Conservation (phyloP, 2,329 filamentous ascomycete genomes). For the Aspergillus sp. region DNA sequence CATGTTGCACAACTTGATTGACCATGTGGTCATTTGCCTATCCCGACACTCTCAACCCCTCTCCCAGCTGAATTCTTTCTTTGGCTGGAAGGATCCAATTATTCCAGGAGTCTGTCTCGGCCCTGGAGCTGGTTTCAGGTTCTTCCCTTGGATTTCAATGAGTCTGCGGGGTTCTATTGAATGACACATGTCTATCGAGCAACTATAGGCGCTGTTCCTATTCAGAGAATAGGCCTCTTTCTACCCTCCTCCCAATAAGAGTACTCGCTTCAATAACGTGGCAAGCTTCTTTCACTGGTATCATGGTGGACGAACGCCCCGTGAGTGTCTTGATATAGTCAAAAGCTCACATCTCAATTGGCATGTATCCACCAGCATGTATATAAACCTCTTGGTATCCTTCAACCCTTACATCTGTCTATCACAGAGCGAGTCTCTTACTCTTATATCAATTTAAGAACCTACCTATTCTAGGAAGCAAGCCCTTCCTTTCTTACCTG, state of each 20-base stretch:
- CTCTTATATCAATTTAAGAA: background rate
- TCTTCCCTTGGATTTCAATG: background rate
- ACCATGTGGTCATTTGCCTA: background rate
- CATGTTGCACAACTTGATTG: background rate
- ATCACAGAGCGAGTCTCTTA: background rate
- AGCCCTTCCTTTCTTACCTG: background rate
- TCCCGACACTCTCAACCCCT: background rate
- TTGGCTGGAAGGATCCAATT: background rate
- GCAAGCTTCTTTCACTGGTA: background rate
- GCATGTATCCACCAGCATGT: background rate
- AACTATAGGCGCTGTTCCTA: background rate
- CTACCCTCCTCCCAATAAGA: background rate
- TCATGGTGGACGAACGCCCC: background rate
- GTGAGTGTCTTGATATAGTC: background rate
- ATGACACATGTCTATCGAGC: background rate
- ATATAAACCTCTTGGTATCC: background rate
- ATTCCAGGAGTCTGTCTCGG: background rate
- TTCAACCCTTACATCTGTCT: background rate
- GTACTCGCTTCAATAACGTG: slow-evolving; percentile 9
- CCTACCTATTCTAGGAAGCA: background rate
- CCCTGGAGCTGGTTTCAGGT: background rate
- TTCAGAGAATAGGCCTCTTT: slow-evolving; percentile 1
- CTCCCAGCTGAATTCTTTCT: background rate
- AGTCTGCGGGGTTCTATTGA: background rate
- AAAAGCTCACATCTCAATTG: background rate